Percentiles rank a stretch among this genome's conserved stretches.
phyloP scores from a whole-genome alignment of 805 yeast species.

The Spathaspora gorwiae region DNA sequence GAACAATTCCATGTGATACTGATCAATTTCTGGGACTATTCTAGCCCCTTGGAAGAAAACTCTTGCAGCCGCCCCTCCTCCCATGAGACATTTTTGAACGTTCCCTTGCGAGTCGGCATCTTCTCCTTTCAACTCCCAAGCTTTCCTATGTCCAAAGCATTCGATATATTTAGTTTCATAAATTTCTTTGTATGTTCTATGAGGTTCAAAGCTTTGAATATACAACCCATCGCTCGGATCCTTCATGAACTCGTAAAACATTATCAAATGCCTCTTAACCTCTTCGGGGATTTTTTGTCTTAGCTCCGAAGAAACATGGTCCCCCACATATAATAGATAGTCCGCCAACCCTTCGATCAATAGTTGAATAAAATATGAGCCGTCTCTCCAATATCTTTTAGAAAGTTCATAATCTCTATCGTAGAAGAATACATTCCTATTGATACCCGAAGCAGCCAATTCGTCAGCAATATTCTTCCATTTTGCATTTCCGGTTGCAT shows the following conservation, averaged over 20 bases:
- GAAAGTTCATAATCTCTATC: slow-evolving; percentile 58
- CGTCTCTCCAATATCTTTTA: slow-evolving; percentile 61
- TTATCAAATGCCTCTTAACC: slow-evolving; percentile 49
- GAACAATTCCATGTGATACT: background rate
- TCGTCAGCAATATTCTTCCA: slow-evolving; percentile 45
- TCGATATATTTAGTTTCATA: slow-evolving; percentile 44
- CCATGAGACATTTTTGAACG: slow-evolving; percentile 53
- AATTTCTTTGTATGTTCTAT: slow-evolving; percentile 45
- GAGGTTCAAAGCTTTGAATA: slow-evolving; percentile 56
- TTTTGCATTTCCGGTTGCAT: slow-evolving; percentile 45
- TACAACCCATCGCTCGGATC: slow-evolving; percentile 59
- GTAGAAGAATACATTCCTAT: slow-evolving; percentile 52
- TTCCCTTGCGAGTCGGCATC: slow-evolving; percentile 45
- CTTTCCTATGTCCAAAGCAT: slow-evolving; percentile 53
- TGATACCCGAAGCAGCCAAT: slow-evolving; percentile 56
- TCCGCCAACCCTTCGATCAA: slow-evolving; percentile 67
- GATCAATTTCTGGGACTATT: slow-evolving; percentile 30
- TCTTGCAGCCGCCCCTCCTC: slow-evolving; percentile 64
- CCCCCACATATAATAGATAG: slow-evolving; percentile 48
- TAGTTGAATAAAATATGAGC: slow-evolving; percentile 59
- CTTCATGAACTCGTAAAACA: slow-evolving; percentile 52
- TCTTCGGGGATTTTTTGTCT: slow-evolving; percentile 37
- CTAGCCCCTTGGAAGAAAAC: slow-evolving; percentile 66
- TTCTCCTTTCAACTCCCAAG: slow-evolving; percentile 44
- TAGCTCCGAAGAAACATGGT: slow-evolving; percentile 33